Percentiles rank a stretch among this genome's conserved stretches.
Evolutionary conservation across 2,329 filamentous ascomycete genomes (phyloP).

Genomic region (Penicillium rolfsii): DNA sequence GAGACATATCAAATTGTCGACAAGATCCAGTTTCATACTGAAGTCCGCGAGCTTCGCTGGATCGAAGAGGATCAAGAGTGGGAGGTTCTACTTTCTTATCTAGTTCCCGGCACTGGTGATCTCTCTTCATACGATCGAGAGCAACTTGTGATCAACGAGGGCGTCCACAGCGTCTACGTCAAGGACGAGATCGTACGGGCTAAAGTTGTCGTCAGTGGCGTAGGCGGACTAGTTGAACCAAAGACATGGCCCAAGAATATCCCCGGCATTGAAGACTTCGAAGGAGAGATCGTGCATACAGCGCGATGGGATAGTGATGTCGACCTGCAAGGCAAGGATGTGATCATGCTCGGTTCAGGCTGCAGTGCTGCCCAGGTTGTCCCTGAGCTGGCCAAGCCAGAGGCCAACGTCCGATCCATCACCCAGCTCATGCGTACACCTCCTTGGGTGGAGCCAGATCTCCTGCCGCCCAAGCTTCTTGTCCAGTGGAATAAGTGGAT

Average conservation of each 20-base stretch:
- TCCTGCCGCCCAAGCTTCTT: slow-evolving; percentile 42
- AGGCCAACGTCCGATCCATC: slow-evolving; percentile 58
- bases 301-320: slow-evolving; percentile 59
- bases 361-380: slow-evolving; percentile 63
- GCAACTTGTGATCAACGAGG: slow-evolving; percentile 49
- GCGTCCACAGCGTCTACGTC: slow-evolving; percentile 53
- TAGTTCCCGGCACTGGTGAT: slow-evolving; percentile 59
- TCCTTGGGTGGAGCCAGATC: slow-evolving; percentile 57
- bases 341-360: slow-evolving; percentile 62
- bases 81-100: slow-evolving; percentile 57
- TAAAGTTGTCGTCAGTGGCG: slow-evolving; percentile 59
- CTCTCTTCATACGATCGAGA: slow-evolving; percentile 53
- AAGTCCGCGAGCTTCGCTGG: slow-evolving; percentile 58
- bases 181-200: slow-evolving; percentile 57
- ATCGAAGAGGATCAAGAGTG: slow-evolving; percentile 58
- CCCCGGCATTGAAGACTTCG: slow-evolving; percentile 57
- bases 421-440: slow-evolving; percentile 63
- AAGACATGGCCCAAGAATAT: slow-evolving; percentile 55
- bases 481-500: slow-evolving; percentile 53
- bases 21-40: slow-evolving; percentile 62
- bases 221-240: slow-evolving; percentile 61
- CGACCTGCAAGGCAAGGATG: slow-evolving; percentile 58
- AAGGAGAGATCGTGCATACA: slow-evolving; percentile 61
- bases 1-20: slow-evolving; percentile 57
- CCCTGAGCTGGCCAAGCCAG: slow-evolving; percentile 53